phyloP scores from a whole-genome alignment of 192 early-diverging fungal genomes.

The Entomortierella beljakovae region DNA sequence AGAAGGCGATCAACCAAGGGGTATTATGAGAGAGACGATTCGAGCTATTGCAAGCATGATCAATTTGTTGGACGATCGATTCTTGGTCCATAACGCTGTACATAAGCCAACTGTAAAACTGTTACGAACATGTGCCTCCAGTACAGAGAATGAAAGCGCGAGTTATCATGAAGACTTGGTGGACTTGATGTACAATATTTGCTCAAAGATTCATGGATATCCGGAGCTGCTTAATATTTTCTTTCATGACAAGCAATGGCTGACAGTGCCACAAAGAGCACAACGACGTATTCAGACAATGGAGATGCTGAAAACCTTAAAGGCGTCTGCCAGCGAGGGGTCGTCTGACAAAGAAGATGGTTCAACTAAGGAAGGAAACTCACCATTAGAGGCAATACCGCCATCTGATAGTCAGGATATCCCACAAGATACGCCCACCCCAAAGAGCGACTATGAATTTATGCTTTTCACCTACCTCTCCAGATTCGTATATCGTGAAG shows the following conservation, averaged over 20 bases:
- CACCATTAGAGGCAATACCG: conserved; percentile 2
- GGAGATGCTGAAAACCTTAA: conserved; percentile 38
- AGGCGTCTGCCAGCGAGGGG: conserved; percentile 5
- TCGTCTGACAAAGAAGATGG: conserved; percentile 10
- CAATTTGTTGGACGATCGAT: conserved; percentile 86
- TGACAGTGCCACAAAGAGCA: conserved; percentile 65
- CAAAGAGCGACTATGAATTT: conserved; percentile 78
- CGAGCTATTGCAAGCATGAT: conserved; percentile 84
- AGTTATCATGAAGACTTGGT: conserved; percentile 72
- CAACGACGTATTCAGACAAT: conserved; percentile 37
- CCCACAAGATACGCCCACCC: conserved; percentile 42
- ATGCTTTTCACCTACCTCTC: conserved; percentile 91
- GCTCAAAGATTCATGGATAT: conserved; percentile 84
- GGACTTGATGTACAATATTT: conserved; percentile 81
- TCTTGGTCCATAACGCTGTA: conserved; percentile 90
- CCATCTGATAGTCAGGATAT: conserved; percentile 39
- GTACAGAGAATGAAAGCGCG: conserved; percentile 60
- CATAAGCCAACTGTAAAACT: conserved; percentile 87
- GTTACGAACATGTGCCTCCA: conserved; percentile 73
- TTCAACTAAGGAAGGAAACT: conserved; percentile 10
- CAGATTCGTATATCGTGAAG: conserved; percentile 91
- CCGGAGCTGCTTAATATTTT: conserved; percentile 80
- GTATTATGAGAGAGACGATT: conserved; percentile 84
- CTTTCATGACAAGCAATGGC: conserved; percentile 76
- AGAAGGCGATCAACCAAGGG: conserved; percentile 80